A percentile compares a stretch with the other conserved stretches of the same genome.
Evolutionary conservation across 768 basidiomycete genomes (phyloP).

Genomic region (Cubamyces sp.): DNA sequence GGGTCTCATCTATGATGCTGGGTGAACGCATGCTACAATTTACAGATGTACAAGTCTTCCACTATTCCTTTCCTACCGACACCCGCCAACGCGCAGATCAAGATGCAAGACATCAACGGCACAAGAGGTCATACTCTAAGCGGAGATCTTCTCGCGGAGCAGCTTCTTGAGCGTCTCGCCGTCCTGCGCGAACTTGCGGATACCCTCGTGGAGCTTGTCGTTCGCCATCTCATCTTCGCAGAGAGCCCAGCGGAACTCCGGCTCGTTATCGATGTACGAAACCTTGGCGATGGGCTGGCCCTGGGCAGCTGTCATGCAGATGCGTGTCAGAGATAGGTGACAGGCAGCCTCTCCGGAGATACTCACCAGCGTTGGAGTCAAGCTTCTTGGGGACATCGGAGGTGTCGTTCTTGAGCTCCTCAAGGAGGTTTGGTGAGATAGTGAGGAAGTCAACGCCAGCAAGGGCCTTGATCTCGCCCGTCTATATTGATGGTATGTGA

Average conservation of each 20-base stretch:
- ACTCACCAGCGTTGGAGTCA: constrained; percentile 62
- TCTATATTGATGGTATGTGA: constrained; percentile 43
- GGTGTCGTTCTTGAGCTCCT: constrained; percentile 86
- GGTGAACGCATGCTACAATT: constrained; percentile 14
- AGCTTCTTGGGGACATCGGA: constrained; percentile 85
- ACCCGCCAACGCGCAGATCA: not conserved
- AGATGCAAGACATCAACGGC: not conserved
- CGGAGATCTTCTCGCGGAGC: constrained; percentile 70
- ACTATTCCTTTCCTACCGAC: constrained; percentile 8
- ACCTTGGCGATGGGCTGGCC: constrained; percentile 76
- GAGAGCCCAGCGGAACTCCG: constrained; percentile 94
- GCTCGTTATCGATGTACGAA: constrained; percentile 86
- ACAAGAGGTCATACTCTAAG: constrained; percentile 30
- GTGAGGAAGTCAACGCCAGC: constrained; percentile 99
- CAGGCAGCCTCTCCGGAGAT: not conserved
- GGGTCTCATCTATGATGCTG: constrained; percentile 5
- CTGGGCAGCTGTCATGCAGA: constrained; percentile 47
- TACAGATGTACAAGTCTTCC: constrained; percentile 18
- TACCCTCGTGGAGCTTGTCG: constrained; percentile 98
- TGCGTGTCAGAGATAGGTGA: not conserved
- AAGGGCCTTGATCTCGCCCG: constrained; percentile 90
- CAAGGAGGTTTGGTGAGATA: constrained; percentile 87
- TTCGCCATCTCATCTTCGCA: constrained; percentile 97
- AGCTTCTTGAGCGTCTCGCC: constrained; percentile 85
- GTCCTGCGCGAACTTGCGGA: constrained; percentile 97